Evolutionary conservation across 2,329 filamentous ascomycete genomes (phyloP), one percentile per base, ranked within the genome.

Genomic region (Nemania sp.): DNA sequence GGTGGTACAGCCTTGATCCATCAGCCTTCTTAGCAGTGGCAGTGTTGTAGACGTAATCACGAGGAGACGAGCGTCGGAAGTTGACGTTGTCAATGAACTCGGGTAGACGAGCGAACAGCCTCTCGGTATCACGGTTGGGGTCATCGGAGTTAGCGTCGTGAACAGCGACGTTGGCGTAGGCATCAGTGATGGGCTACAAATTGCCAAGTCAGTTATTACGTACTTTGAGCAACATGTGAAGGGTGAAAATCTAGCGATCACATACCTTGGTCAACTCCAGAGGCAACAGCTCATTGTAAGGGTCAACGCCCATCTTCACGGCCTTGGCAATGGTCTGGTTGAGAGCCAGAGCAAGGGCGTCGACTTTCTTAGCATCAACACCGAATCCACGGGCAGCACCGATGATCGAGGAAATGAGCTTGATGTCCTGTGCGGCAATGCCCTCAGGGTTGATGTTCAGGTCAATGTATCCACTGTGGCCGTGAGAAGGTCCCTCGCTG

Each of bases 1-100:
- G 77, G 31, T 76, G 77, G 64, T 83, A 84, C 57, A 70, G 77
- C 64, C 78, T 77, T 31, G 72, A 74, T 30, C 81, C 80, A 54
- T 82, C 73, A 6, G 17, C n/a, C 49, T 66, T 63, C 22, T 44
- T 61, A 3, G 64, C 63, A 12, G 48, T 66, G 17, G 59, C 63
- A 1, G 61, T 55, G 5, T 61, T 56, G 63, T 77, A 75, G 53
- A 72, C 72, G 9, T 77, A 78, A 54, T 78, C 75, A 12, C 74
- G 73, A 73, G 42, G 74, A 65, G 59, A 82, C 64, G 42, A 87
- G 11, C 82, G 79, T 34, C 73, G 79, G 26, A 84, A 81, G 42
- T 76, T 73, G 45, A 70, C 73, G 15, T 76, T 68, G 15, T 76
- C 71, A 55, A 80, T 78, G 1, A 76, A 74, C 23, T 86, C 65